Evolutionary conservation across 805 yeast species (phyloP).

Genomic region (Starmerella sp.): DNA sequence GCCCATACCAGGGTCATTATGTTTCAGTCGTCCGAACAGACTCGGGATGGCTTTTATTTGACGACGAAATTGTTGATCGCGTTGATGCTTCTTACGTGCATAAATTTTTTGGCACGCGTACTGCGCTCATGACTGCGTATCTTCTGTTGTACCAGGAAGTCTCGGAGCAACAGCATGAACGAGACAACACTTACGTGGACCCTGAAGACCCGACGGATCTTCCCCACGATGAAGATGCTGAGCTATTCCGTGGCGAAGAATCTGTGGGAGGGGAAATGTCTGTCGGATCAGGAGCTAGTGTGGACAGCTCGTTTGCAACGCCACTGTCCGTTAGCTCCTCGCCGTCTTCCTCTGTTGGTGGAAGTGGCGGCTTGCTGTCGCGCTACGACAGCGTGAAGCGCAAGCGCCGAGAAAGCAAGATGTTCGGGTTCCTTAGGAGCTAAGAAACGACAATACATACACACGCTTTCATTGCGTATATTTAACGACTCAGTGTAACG

Average conservation of each 20-base stretch:
- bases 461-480: not conserved
- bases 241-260: not conserved
- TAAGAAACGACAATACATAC: not conserved
- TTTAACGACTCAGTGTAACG: not conserved
- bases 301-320: not conserved
- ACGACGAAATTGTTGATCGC: constrained; percentile 87
- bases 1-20: constrained; percentile 96
- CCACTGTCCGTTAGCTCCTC: not conserved
- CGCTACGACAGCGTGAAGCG: constrained; percentile 5
- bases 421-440: constrained; percentile 1
- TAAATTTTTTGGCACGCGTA: constrained; percentile 77
- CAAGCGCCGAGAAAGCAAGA: constrained; percentile 4
- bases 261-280: not conserved
- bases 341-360: constrained; percentile 1
- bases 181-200: constrained; percentile 8
- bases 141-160: constrained; percentile 67
- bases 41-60: constrained; percentile 84
- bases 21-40: constrained; percentile 72
- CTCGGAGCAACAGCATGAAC: constrained; percentile 20
- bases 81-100: constrained; percentile 75
- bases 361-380: constrained; percentile 1
- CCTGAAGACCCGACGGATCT: not conserved
- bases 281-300: not conserved
- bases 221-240: not conserved
- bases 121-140: constrained; percentile 85